Evolutionary conservation across 2,329 filamentous ascomycete genomes (phyloP).

Genomic region (Penicillium oxalicum): DNA sequence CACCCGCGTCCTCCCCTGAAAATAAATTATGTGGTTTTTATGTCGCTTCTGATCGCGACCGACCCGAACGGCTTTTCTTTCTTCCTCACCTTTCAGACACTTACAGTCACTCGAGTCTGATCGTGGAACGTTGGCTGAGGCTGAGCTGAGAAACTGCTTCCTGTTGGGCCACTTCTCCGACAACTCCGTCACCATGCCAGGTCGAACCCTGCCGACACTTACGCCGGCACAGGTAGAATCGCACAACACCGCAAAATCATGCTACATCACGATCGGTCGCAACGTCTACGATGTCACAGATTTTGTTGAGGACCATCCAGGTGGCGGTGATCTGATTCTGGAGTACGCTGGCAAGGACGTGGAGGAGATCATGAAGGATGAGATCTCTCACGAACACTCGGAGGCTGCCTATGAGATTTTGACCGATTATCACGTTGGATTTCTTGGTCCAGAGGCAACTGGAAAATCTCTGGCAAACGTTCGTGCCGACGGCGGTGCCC

Average conservation of each 20-base stretch:
- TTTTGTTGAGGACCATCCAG: constrained; percentile 85
- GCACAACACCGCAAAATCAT: constrained; percentile 74
- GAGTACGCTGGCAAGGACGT: constrained; percentile 89
- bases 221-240: constrained; percentile 71
- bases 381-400: constrained; percentile 75
- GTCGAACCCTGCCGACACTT: constrained; percentile 75
- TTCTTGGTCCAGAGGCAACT: constrained; percentile 58
- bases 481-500: constrained; percentile 26
- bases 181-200: constrained; percentile 58
- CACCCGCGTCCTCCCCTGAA: too few relatives aligned
- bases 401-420: constrained; percentile 95
- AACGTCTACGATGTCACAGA: constrained; percentile 95
- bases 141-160: too few relatives aligned
- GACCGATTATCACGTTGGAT: constrained; percentile 79
- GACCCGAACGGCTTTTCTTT: too few relatives aligned
- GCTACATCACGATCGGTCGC: constrained; percentile 83
- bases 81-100: too few relatives aligned
- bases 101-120: too few relatives aligned
- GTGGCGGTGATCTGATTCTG: constrained; percentile 79
- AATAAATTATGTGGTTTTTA: too few relatives aligned
- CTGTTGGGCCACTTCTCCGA: not conserved
- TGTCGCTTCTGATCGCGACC: too few relatives aligned
- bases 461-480: constrained; percentile 25
- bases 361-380: constrained; percentile 72
- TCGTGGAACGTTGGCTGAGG: too few relatives aligned